phyloP scores from a whole-genome alignment of 768 basidiomycete genomes.

The Trichaptum fuscoviolaceum region DNA sequence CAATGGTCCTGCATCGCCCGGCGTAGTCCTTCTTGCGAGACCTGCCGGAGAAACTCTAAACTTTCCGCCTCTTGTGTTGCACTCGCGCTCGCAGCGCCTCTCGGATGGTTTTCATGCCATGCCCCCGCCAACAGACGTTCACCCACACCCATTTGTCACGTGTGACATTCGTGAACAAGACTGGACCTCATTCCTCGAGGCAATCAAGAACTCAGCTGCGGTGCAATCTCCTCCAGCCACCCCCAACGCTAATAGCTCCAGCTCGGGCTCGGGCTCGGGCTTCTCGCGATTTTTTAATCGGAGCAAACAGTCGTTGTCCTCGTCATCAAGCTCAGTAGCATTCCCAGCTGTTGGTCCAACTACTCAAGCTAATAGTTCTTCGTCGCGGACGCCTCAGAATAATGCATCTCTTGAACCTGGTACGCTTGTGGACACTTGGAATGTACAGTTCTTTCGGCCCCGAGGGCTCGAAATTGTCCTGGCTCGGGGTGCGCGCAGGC shows the following conservation, averaged over 20 bases:
- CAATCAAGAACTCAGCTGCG: background rate
- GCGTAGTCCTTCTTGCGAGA: background rate
- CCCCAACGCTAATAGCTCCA: background rate
- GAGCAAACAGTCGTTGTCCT: background rate
- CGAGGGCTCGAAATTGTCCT: background rate
- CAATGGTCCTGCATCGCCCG: too few relatives aligned
- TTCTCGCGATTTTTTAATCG: background rate
- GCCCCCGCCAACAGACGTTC: background rate
- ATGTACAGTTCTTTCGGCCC: background rate
- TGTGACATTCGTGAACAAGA: background rate
- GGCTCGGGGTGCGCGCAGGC: background rate
- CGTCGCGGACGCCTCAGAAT: background rate
- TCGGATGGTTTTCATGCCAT: background rate
- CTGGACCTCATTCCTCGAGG: background rate
- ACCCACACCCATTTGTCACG: background rate
- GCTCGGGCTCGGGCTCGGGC: background rate
- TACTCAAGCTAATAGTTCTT: background rate
- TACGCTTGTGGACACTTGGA: background rate
- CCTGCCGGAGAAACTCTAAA: background rate
- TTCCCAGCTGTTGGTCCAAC: background rate
- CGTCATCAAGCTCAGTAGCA: background rate
- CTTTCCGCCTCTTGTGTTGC: background rate
- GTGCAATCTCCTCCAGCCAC: background rate
- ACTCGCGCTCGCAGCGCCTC: background rate
- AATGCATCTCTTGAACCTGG: background rate